Evolutionary conservation across 345 rosid genomes (phyloP), one percentile per base, ranked within the genome.

Genomic region (Hevea brasiliensis): DNA sequence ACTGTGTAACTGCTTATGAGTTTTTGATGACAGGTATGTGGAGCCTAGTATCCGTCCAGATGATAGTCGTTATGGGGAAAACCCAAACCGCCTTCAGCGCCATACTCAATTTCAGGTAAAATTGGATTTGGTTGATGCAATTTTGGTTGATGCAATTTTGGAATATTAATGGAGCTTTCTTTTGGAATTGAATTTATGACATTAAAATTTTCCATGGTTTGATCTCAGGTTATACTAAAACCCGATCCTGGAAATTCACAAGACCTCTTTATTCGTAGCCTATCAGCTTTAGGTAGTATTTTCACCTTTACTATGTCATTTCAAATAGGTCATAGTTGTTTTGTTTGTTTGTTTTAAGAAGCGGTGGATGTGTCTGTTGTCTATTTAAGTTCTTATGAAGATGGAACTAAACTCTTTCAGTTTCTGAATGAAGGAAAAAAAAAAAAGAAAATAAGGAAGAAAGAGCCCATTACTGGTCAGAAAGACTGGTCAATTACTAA

Each of bases 231-330:
- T 84, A 88, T 94, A 54, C 77, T 94, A 48, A 94, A 94, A 83
- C 98, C 97, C 79, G 98, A 94, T 77, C 98, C 98, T 3, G 98
- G 97, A 74, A 90, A 92, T 82, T 90, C 98, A 8, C 98, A 92
- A 83, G 92, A 89, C 65, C 95, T 94, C 79, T 94, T 88, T 75
- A 85, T 94, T 73, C 92, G 85, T 48, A 94, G 98, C 73, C 88
- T 94, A 20, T 86, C 97, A 68, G 97, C 98, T 74, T 81, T 94
- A 86, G 98, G 98, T 94, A 83, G 73, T 54, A 57, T 63, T 35
- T 67, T 37, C 44, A 2, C 37, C 61, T 72, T 70, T 60, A 10
- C 4, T 26, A 40, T 40, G 0, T 7, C 20, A 48, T 24, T 71
- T 67, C n/a, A 56, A 56, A 61, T 47, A 64, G 48, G 42, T 55